phyloP scores from a whole-genome alignment of 1,284 basidiomycete genomes.

The Athelia sp. region DNA sequence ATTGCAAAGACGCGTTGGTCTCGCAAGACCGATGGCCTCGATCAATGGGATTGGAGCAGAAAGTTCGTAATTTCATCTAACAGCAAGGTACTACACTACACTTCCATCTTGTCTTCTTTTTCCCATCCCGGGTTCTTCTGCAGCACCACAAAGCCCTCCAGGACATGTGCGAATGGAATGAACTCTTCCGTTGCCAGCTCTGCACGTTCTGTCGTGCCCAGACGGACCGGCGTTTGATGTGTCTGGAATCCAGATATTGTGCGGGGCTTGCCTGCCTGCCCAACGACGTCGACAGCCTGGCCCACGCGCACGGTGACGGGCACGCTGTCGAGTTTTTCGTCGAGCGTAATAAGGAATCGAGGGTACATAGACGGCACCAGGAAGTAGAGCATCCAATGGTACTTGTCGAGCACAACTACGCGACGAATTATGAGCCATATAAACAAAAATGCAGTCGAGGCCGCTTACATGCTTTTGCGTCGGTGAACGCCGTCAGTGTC shows the following conservation, averaged over 20 bases:
- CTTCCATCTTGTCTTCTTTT: conserved; percentile 77
- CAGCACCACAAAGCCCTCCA: conserved; percentile 88
- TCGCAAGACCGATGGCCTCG: too few species aligned
- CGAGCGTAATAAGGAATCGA: conserved; percentile 94
- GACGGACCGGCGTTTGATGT: conserved; percentile 90
- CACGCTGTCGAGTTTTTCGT: conserved; percentile 82
- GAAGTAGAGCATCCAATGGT: conserved; percentile 99
- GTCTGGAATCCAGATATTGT: conserved; percentile 97
- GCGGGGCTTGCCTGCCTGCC: conserved; percentile 87
- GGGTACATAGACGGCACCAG: conserved; percentile 96
- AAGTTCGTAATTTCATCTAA: neutral
- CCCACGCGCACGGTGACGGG: conserved; percentile 95
- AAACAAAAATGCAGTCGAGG: conserved; percentile 2
- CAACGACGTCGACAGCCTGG: conserved; percentile 88
- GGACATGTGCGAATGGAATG: conserved; percentile 83
- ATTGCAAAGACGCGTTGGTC: neutral
- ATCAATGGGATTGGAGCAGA: neutral
- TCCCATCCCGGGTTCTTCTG: conserved; percentile 86
- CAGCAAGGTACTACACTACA: conserved; percentile 40
- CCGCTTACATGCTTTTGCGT: conserved; percentile 85
- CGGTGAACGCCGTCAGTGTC: conserved; percentile 88
- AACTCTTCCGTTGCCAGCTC: conserved; percentile 97
- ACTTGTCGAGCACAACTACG: conserved; percentile 86
- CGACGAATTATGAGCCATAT: conserved; percentile 7
- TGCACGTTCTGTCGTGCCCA: conserved; percentile 91